Base-by-base conservation (phyloP, 345 rosid genomes). In the Lumnitzera racemosa region DNA sequence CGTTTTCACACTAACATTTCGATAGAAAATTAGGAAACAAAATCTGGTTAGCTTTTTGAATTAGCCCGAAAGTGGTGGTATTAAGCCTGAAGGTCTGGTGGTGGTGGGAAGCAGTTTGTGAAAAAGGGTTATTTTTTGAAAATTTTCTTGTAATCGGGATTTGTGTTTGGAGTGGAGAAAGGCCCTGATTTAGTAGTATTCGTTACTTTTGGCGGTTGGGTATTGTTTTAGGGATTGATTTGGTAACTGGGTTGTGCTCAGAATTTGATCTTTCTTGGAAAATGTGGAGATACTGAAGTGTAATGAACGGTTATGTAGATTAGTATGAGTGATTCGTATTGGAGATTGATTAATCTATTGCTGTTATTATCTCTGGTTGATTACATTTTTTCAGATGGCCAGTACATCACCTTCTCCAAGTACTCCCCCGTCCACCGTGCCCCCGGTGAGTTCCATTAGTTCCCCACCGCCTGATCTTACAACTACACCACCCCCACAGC, bases 371-470 rank as follows among this genome's bases (percentile, higher is more conserved):
- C 5, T 36, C 43, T 36, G 4, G 55, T 47, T 29, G 56, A 6
- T 50, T 54, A 5, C 55, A 62, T 53, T 47, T 49, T 49, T 8
- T 53, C 56, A 50, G 75, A 91, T 91, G 98, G 80, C 96, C 47
- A 61, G 86, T 53, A 61, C 78, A 6, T 68, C 76, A 24, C 87
- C 84, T 59, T 20, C 95, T 52, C 88, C 95, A 46, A 55, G 62
- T 66, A 54, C 78, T 47, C 47, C 90, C 36, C 82, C 88, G 54
- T n/a, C 75, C 52, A 75, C 72, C 50, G 76, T 63, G 74, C 66
- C 89, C 47, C 85, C 85, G 20, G 24, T 77, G 60, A 58, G 75
- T 23, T 47, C 47, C 47, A 55, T 61, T 36, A 14, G 52, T 51
- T 43, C 79, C 7, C 66, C 73, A 46, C 61, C 70, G 3, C 67